Evolutionary conservation across 441 rosid species (phyloP).

Genomic region (Jatropha podagrica): DNA sequence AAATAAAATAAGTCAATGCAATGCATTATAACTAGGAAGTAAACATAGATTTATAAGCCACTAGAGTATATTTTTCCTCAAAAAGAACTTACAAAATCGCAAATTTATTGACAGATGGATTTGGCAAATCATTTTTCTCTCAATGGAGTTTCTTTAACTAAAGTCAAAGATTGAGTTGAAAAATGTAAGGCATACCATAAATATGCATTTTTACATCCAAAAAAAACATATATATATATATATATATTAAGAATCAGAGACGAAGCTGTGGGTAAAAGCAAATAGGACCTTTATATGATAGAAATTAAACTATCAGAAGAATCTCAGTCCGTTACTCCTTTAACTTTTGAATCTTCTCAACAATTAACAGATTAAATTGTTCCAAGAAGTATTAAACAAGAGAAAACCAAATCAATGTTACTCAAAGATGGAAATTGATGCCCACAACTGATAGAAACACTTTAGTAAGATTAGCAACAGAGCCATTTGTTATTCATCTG

Average conservation of each 20-base stretch:
- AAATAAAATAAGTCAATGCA: constrained; percentile 9
- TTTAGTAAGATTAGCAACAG: not conserved
- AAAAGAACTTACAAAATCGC: not conserved
- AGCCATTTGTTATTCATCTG: not conserved
- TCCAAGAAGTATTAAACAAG: not conserved
- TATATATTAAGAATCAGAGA: not conserved
- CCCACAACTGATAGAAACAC: not conserved
- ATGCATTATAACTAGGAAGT: not conserved
- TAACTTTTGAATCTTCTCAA: not conserved
- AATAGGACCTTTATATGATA: not conserved
- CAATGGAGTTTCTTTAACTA: not conserved
- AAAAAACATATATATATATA: not conserved
- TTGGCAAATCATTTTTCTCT: not conserved
- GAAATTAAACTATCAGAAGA: not conserved
- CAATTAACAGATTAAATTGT: not conserved
- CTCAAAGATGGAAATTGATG: not conserved
- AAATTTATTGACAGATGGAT: not conserved
- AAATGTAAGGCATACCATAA: not conserved
- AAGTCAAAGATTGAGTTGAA: not conserved
- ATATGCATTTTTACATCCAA: not conserved
- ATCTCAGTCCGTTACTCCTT: not conserved
- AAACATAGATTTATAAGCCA: not conserved
- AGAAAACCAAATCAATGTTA: not conserved
- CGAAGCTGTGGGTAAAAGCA: not conserved
- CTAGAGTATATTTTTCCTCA: not conserved